These are phyloP conservation scores for Aureobasidium sp. DNA, from an alignment of 2,329 filamentous ascomycete genomes.

Conservation along the genomic window DNA sequence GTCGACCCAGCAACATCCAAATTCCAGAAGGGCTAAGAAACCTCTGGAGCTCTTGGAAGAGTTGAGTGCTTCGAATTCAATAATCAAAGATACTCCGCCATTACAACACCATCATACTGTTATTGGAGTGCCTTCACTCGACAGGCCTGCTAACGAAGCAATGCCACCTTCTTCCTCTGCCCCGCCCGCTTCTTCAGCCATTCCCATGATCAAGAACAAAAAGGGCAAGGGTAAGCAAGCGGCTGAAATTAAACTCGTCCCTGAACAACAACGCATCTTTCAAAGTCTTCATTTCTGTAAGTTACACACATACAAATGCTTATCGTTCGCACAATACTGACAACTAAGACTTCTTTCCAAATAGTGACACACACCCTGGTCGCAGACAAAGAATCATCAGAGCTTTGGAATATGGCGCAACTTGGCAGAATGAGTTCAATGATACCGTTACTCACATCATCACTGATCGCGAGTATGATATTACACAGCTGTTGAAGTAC, in stretches of 20 bases:
- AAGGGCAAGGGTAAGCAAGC: conserved; percentile 5
- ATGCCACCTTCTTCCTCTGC: conserved; percentile 17
- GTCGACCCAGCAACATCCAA: neutral
- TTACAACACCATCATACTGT: conserved; percentile 15
- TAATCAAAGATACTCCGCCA: conserved; percentile 6
- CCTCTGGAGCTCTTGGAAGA: conserved; percentile 2
- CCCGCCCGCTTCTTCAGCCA: conserved; percentile 7
- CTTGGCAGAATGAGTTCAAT: conserved; percentile 54
- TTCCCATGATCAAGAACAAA: conserved; percentile 3
- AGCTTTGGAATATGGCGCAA: conserved; percentile 65
- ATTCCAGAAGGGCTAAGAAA: neutral
- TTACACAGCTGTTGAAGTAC: conserved; percentile 52
- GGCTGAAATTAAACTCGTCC: conserved; percentile 18
- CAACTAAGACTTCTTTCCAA: conserved; percentile 61
- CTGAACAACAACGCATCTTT: conserved; percentile 25
- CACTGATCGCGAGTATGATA: conserved; percentile 61
- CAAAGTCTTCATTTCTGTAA: conserved; percentile 24
- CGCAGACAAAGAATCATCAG: conserved; percentile 66
- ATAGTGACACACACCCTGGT: conserved; percentile 61
- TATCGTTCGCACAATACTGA: neutral
- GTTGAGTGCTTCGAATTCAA: neutral
- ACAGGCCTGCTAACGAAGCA: neutral
- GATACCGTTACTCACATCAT: conserved; percentile 64
- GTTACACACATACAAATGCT: neutral
- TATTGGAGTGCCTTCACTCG: neutral